These are phyloP conservation scores for Blattamonas nauphoetae DNA, from an alignment of 78 protist species.

Conservation along the genomic window DNA sequence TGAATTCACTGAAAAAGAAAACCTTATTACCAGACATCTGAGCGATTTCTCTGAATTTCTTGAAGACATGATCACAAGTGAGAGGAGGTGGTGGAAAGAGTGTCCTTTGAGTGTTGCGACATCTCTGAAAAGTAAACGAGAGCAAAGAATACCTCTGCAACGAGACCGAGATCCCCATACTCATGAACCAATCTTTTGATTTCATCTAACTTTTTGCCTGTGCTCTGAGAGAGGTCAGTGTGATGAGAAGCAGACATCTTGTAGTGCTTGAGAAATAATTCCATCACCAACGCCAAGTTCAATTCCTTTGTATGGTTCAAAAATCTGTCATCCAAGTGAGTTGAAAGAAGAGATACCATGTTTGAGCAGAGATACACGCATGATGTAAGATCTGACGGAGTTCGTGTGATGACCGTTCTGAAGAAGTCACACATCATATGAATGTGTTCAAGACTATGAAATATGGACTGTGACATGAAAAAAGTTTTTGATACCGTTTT, in stretches of 20 bases:
- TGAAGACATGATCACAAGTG: not conserved
- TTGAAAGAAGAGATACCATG: conserved; percentile 1
- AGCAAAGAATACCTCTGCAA: too few species aligned
- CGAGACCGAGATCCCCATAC: too few species aligned
- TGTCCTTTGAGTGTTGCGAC: not conserved
- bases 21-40: too few species aligned
- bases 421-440: not conserved
- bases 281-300: conserved; percentile 90
- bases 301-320: conserved; percentile 68
- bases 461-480: not conserved
- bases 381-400: conserved; percentile 32
- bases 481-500: not conserved
- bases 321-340: conserved; percentile 28
- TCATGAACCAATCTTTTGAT: too few species aligned
- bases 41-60: not conserved
- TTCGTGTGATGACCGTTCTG: not conserved
- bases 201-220: not conserved
- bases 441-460: not conserved
- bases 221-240: not conserved
- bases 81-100: not conserved
- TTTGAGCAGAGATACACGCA: conserved; percentile 47
- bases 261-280: conserved; percentile 54
- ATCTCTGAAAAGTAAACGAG: too few species aligned
- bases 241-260: conserved; percentile 25
- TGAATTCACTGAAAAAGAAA: too few species aligned